Conservation (phyloP, 2,329 filamentous ascomycete genomes). For the Daldinia eschscholtzii region DNA sequence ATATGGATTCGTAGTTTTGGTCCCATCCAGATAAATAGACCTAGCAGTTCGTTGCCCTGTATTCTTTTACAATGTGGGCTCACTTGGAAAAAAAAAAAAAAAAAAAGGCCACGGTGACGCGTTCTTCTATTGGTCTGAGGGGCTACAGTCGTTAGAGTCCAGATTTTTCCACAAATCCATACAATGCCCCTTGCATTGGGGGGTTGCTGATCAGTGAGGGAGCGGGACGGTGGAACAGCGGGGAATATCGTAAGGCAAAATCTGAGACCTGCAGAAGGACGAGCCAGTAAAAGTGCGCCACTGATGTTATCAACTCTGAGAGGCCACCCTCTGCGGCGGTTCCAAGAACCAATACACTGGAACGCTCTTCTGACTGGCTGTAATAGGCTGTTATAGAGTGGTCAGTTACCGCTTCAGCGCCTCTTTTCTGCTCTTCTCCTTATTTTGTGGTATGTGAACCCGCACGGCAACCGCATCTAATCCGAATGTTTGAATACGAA, state of each 20-base stretch:
- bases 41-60: background rate
- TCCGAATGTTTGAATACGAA: slow-evolving; percentile 29
- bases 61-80: background rate
- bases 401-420: slow-evolving; percentile 18
- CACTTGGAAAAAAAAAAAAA: background rate
- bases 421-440: background rate
- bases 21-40: slow-evolving; percentile 3
- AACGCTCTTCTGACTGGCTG: slow-evolving; percentile 38
- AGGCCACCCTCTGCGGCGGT: slow-evolving; percentile 37
- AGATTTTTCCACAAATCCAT: slow-evolving; percentile 3
- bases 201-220: slow-evolving; percentile 33
- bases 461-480: slow-evolving; percentile 17
- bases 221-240: slow-evolving; percentile 28
- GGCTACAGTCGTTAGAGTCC: slow-evolving; percentile 7
- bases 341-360: slow-evolving; percentile 39
- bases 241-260: slow-evolving; percentile 31
- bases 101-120: slow-evolving; percentile 16
- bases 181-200: slow-evolving; percentile 32
- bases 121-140: slow-evolving; percentile 23
- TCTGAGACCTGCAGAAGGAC: slow-evolving; percentile 39
- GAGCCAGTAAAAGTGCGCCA: slow-evolving; percentile 41
- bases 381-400: slow-evolving; percentile 10
- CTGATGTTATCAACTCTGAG: slow-evolving; percentile 38
- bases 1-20: slow-evolving; percentile 24
- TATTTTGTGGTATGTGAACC: slow-evolving; percentile 18